Evolutionary conservation across 306 rosid species (phyloP), one percentile per base, ranked within the genome.

Genomic region (Sesbania bispinosa): DNA sequence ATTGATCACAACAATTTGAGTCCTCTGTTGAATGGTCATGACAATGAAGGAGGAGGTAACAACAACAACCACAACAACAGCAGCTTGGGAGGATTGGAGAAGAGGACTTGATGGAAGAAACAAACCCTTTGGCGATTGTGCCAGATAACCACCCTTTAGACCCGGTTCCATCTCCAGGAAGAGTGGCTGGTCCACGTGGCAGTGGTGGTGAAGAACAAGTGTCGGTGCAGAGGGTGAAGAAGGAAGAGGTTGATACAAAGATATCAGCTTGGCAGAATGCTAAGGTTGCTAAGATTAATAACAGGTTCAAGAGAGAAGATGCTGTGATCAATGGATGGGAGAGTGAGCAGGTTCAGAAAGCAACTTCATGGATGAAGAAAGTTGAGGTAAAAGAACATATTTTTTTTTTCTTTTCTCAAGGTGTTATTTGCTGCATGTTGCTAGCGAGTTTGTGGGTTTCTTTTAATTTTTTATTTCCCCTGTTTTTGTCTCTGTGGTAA

Each of bases 161-260:
- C 32, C 77, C 81, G 1, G 10, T 76, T 69, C 67, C 81, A 0
- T 75, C 92, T 5, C 35, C 66, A 4, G n/a, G n/a, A n/a, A n/a
- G n/a, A n/a, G n/a, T n/a, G n/a, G n/a, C 58, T 16, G 65, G 66
- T 33, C 10, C 20, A 10, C 14, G 62, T 27, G 2, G 2, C 1
- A 24, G 61, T 4, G 76, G 62, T 6, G 62, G 73, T n/a, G 90
- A 78, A 45, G 87, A 79, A 24, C 74, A 32, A 4, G 69, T 83
- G 46, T 93, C 96, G 4, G 88, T 95, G 69, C 79, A 89, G 54
- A 83, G 77, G 48, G 96, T 95, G 81, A 95, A 95, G 96, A 86
- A 91, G 72, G 99, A 95, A 58, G 99, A 95, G 79, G 96, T 95
- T 80, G 99, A 95, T 59, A 53, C 97, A 2, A 95, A 95, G 92